Evolutionary conservation across 495 filamentous ascomycete genomes (phyloP), one percentile per base, ranked within the genome.

Genomic region (Lentithecium fluviatile): DNA sequence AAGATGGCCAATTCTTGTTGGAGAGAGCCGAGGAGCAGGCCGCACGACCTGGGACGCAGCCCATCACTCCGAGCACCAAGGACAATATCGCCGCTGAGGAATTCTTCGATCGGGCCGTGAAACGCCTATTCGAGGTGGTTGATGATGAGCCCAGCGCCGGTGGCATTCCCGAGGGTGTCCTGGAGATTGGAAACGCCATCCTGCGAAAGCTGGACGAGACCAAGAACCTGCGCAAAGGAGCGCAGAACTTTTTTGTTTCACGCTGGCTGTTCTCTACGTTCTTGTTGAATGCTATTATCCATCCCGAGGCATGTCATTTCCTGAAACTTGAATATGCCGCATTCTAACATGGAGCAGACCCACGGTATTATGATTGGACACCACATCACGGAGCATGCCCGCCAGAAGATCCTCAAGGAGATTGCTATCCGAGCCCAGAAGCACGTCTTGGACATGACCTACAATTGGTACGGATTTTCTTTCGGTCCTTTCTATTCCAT

Each of bases 261-360:
- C 91, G 91, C 69, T 98, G 92, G 87, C 87, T 95, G 64, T 96
- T 97, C 70, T 87, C 89, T 29, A 87, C 85, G 43, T 96, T 90
- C 75, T 78, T 98, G 32, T 82, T 88, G 40, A 87, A 88, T 63
- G 88, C 90, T 46, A 81, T 98, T 63, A 88, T 90, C 47, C 88
- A 92, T 68, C 94, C 94, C 2, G 94, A 98, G 83, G 88, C 85
- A 82, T 67, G 79, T 70, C 38, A 24, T 43, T 38, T 26, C 32
- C 40, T 17, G 24, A 43, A 45, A 11, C 45, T 42, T 46, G 2
- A 4, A 17, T 5, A 57, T 0, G 26, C 13, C 21, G 24, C 19
- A 34, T 54, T 49, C 70, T 82, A 66, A 80, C 53, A 26, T 58
- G 6, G 13, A 17, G 32, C 37, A 91, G 88, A 85, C 83, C 25